Evolutionary conservation across 1,284 basidiomycete genomes (phyloP).

Genomic region (Cutaneotrichosporon cavernicola): DNA sequence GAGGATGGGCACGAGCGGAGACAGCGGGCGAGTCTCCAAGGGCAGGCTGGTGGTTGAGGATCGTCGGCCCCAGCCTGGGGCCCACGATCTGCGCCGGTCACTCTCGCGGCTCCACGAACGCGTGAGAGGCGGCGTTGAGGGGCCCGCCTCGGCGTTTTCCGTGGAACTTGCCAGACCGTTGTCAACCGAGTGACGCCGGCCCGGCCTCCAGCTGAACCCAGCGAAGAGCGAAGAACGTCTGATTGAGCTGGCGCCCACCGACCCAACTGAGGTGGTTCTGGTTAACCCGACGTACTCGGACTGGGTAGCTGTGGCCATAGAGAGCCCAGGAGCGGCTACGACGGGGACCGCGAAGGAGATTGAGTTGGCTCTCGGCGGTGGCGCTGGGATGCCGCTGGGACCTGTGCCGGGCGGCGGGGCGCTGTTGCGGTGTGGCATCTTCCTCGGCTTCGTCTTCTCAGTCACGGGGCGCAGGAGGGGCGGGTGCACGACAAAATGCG

Average conservation of each 20-base stretch:
- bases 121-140: neutral
- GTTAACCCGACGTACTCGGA: neutral
- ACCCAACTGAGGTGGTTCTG: neutral
- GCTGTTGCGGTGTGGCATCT: neutral
- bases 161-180: neutral
- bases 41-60: neutral
- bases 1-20: neutral
- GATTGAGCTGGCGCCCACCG: neutral
- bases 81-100: slow-evolving; percentile 1
- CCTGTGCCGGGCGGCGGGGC: neutral
- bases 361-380: slow-evolving; percentile 2
- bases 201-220: slow-evolving; percentile 1
- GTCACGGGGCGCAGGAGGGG: slow-evolving; percentile 35
- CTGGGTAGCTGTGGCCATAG: neutral
- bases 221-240: slow-evolving; percentile 1
- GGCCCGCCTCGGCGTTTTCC: neutral
- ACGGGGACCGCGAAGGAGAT: slow-evolving; percentile 4
- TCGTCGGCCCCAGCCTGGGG: neutral
- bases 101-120: neutral
- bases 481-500: slow-evolving; percentile 46
- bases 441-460: neutral
- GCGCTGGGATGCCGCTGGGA: neutral
- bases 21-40: neutral
- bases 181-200: slow-evolving; percentile 7
- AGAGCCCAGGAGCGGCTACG: neutral